Evolutionary conservation across 2,329 filamentous ascomycete genomes (phyloP), one percentile per base, ranked within the genome.

Genomic region (Escovopsis sp.): DNA sequence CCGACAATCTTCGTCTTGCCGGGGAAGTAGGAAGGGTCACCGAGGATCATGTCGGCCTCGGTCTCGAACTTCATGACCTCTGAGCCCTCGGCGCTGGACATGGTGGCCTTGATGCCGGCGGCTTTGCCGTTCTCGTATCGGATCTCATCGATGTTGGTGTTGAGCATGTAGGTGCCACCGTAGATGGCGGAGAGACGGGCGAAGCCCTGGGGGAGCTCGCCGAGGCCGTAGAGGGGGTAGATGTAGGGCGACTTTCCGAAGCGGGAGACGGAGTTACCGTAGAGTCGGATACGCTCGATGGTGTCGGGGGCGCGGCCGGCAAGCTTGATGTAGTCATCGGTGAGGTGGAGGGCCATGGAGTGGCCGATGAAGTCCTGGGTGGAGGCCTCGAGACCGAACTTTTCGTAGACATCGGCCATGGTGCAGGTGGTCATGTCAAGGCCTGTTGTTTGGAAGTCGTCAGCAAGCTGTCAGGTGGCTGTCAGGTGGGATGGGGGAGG

Each of bases 161-260:
- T 96, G 57, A 98, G 81, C 88, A 98, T 98, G 69, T 98, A 98
- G 40, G 91, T 98, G 54, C 91, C 91, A 51, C 91, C 91, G 60
- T 98, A 96, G 66, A 98, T 96, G 62, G 91, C 91, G 35, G 88
- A 95, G 43, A 98, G 77, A 63, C 91, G 88, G 49, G 91, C 91
- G 57, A 98, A 98, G 46, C 89, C 89, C 67, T 98, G 91, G 33
- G 91, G 93, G 44, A 98, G 82, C 70, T 98, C 91, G 60, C 85
- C 91, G 40, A 98, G 79, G 48, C 91, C 91, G 68, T 98, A 98
- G 30, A 96, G 80, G 39, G 91, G 93, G 73, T 98, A 98, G 69
- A 98, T 96, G 72, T 96, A 98, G 38, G 91, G 93, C 11, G 88
- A 96, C 68, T 95, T 96, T 66, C 91, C 91, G 66, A 96, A 96